These are phyloP conservation scores for Podospora australis DNA, from an alignment of 495 filamentous ascomycete species.

Conservation along the genomic window DNA sequence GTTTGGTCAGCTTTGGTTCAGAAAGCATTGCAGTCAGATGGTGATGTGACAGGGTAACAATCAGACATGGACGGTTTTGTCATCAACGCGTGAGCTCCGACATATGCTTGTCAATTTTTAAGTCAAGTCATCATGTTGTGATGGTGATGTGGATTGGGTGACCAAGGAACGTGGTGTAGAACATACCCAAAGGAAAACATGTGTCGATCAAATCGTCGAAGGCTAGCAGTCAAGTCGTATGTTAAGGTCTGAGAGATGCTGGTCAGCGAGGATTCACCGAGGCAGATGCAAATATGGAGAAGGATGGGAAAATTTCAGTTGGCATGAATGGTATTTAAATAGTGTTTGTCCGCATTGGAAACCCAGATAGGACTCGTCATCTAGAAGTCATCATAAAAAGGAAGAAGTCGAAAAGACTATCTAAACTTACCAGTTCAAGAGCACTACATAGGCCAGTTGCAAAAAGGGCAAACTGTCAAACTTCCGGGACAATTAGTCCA, in stretches of 20 bases:
- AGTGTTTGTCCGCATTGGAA: conserved; percentile 66
- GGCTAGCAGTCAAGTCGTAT: too few relatives aligned
- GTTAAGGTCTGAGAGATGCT: not conserved
- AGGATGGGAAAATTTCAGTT: conserved; percentile 41
- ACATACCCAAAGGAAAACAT: conserved; percentile 20
- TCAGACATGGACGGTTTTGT: conserved; percentile 41
- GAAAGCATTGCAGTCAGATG: conserved; percentile 1
- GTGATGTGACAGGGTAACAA: conserved; percentile 25
- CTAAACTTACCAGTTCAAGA: conserved; percentile 11
- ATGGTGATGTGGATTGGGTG: conserved; percentile 5
- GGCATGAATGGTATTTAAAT: conserved; percentile 80
- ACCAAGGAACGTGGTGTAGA: not conserved
- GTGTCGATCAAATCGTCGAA: too few relatives aligned
- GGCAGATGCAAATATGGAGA: not conserved
- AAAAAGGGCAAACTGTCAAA: not conserved
- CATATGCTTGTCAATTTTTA: conserved; percentile 80
- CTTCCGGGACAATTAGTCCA: conserved; percentile 15
- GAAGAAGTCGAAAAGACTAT: not conserved
- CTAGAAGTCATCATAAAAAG: conserved; percentile 62
- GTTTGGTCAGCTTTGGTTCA: too few relatives aligned
- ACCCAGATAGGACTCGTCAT: conserved; percentile 87
- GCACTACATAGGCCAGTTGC: not conserved
- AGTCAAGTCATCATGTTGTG: conserved; percentile 57
- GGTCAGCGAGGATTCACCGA: conserved; percentile 14
- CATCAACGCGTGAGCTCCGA: conserved; percentile 67